Conservation (phyloP, 1,284 basidiomycete genomes). For the Stereum hirsutum region DNA sequence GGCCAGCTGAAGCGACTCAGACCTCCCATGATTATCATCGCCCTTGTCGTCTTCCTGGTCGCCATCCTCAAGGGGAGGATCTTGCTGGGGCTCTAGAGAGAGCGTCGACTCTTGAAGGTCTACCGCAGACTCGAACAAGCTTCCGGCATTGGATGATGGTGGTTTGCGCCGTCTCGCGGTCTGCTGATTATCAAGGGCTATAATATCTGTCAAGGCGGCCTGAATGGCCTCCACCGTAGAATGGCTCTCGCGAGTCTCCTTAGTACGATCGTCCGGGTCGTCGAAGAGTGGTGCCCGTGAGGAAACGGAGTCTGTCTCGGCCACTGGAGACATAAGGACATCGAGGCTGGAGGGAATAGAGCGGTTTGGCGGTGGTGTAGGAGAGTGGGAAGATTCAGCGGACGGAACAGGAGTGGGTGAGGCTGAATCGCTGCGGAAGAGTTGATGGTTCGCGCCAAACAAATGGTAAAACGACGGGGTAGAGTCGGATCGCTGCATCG, state of each 20-base stretch:
- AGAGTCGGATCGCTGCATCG: constrained; percentile 6
- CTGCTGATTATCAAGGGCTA: constrained; percentile 66
- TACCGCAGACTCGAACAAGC: constrained; percentile 3
- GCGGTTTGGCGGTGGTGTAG: not conserved
- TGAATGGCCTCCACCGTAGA: constrained; percentile 87
- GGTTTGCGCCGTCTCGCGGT: constrained; percentile 11
- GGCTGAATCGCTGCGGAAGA: constrained; percentile 3
- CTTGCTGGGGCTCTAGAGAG: constrained; percentile 12
- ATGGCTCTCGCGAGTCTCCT: constrained; percentile 51
- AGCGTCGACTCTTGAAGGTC: not conserved
- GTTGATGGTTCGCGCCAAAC: constrained; percentile 5
- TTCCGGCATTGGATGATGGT: constrained; percentile 2
- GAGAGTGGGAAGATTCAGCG: not conserved
- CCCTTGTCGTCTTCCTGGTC: constrained; percentile 31
- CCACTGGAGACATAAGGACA: constrained; percentile 65
- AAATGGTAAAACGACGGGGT: constrained; percentile 7
- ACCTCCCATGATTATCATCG: constrained; percentile 36
- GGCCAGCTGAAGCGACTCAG: constrained; percentile 58
- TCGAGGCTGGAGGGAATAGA: constrained; percentile 39
- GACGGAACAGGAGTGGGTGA: not conserved
- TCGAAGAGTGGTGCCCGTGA: constrained; percentile 72
- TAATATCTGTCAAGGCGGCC: constrained; percentile 89
- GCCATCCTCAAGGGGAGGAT: constrained; percentile 20
- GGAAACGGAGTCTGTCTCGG: constrained; percentile 37
- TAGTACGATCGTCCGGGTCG: constrained; percentile 54